Conservation (phyloP, 2,329 filamentous ascomycete species). For the Paracamarosporium sp. region DNA sequence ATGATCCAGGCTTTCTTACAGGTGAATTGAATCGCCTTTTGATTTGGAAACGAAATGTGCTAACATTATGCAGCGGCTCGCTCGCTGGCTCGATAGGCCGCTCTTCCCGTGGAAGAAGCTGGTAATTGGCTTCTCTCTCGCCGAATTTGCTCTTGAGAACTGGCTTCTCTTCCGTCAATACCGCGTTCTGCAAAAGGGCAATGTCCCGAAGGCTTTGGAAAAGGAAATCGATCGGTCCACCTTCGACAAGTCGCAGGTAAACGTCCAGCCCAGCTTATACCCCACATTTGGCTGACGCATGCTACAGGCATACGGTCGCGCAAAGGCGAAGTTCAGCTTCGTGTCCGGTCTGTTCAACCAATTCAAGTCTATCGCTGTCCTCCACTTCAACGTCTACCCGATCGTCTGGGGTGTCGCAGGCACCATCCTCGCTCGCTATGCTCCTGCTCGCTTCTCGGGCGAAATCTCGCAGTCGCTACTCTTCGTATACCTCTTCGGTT, state of each 20-base stretch:
- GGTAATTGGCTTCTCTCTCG: slow-evolving; percentile 91
- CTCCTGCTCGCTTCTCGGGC: slow-evolving; percentile 80
- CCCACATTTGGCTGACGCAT: slow-evolving; percentile 24
- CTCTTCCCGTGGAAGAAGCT: slow-evolving; percentile 97
- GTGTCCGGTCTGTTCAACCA: slow-evolving; percentile 82
- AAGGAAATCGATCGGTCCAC: slow-evolving; percentile 88
- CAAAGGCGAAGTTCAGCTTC: slow-evolving; percentile 90
- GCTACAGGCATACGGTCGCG: slow-evolving; percentile 80
- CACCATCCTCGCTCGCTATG: slow-evolving; percentile 73
- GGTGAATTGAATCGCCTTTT: slow-evolving; percentile 17
- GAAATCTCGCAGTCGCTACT: slow-evolving; percentile 94
- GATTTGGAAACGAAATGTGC: background rate
- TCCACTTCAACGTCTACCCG: slow-evolving; percentile 89
- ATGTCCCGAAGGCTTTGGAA: slow-evolving; percentile 83
- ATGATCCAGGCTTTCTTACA: slow-evolving; percentile 49
- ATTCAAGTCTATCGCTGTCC: slow-evolving; percentile 85
- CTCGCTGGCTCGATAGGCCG: slow-evolving; percentile 85
- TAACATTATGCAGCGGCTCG: slow-evolving; percentile 64
- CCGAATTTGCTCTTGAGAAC: slow-evolving; percentile 88
- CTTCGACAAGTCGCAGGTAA: slow-evolving; percentile 88
- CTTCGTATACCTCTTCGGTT: slow-evolving; percentile 86
- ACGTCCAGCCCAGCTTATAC: slow-evolving; percentile 11
- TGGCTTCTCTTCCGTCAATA: slow-evolving; percentile 92
- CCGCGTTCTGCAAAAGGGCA: slow-evolving; percentile 78
- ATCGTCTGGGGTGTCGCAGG: slow-evolving; percentile 89